These are phyloP conservation scores for Ensete glaucum DNA, from an alignment of 176 grass and related monocot species.

Conservation along the genomic window DNA sequence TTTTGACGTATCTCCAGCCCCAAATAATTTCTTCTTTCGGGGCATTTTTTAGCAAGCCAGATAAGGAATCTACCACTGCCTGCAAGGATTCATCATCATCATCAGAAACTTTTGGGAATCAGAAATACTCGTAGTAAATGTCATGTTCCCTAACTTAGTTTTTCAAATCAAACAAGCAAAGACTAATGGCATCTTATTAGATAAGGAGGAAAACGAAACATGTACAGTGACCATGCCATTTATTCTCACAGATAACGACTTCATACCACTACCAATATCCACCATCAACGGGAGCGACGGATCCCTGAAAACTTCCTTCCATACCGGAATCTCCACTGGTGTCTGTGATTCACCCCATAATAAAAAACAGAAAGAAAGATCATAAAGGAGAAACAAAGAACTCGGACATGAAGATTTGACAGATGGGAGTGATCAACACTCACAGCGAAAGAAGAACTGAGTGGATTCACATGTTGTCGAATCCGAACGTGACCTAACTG, in stretches of 20 bases:
- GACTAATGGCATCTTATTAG: neutral
- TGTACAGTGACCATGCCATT: neutral
- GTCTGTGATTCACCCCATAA: slow-evolving; percentile 19
- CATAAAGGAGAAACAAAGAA: neutral
- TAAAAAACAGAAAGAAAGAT: neutral
- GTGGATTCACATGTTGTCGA: slow-evolving; percentile 96
- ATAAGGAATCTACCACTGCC: slow-evolving; percentile 90
- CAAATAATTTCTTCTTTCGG: slow-evolving; percentile 54
- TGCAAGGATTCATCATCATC: slow-evolving; percentile 7
- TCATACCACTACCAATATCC: slow-evolving; percentile 77
- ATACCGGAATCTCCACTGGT: slow-evolving; percentile 52
- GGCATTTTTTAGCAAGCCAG: slow-evolving; percentile 71
- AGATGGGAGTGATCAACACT: slow-evolving; percentile 2
- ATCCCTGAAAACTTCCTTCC: slow-evolving; percentile 60
- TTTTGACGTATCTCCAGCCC: slow-evolving; percentile 87
- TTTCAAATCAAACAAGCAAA: neutral
- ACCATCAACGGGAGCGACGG: slow-evolving; percentile 73
- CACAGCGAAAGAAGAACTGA: slow-evolving; percentile 70
- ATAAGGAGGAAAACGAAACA: neutral
- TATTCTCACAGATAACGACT: neutral
- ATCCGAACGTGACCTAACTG: slow-evolving; percentile 82
- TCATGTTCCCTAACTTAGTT: neutral
- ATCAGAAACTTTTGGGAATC: neutral
- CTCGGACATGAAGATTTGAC: neutral
- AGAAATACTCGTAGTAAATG: neutral